phyloP scores from a whole-genome alignment of 2,329 filamentous ascomycete species.

The Aureobasidium sp. region DNA sequence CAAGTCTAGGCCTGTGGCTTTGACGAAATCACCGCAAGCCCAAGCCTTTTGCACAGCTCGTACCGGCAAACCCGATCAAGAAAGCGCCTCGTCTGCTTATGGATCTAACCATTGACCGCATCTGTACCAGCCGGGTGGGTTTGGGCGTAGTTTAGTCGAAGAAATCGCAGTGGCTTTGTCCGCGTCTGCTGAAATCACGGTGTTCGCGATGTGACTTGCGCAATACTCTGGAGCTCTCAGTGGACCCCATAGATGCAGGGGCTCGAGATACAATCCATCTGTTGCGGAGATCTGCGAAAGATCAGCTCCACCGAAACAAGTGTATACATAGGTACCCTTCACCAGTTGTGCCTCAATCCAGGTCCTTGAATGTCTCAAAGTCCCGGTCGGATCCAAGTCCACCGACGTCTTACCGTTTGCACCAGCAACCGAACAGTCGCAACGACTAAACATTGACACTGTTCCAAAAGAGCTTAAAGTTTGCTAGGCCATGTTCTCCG shows the following conservation, averaged over 20 bases:
- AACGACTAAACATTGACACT: constrained; percentile 5
- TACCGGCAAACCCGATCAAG: not conserved
- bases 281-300: not conserved
- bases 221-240: not conserved
- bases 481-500: not conserved
- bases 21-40: not conserved
- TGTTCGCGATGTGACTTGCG: not conserved
- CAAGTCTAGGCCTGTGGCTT: constrained; percentile 4
- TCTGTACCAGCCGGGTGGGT: not conserved
- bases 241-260: not conserved
- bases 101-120: constrained; percentile 1
- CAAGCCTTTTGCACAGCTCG: not conserved
- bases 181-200: not conserved
- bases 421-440: constrained; percentile 1
- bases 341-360: not conserved
- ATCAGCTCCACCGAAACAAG: not conserved
- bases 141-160: not conserved
- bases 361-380: not conserved
- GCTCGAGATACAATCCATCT: not conserved
- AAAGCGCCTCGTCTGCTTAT: not conserved
- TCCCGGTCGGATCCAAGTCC: not conserved
- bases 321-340: not conserved
- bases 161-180: not conserved
- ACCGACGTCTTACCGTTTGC: constrained; percentile 5
- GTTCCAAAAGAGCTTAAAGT: constrained; percentile 5